Evolutionary conservation across 768 basidiomycete species (phyloP), one percentile per base, ranked within the genome.

Genomic region (Collybiopsis confluens): DNA sequence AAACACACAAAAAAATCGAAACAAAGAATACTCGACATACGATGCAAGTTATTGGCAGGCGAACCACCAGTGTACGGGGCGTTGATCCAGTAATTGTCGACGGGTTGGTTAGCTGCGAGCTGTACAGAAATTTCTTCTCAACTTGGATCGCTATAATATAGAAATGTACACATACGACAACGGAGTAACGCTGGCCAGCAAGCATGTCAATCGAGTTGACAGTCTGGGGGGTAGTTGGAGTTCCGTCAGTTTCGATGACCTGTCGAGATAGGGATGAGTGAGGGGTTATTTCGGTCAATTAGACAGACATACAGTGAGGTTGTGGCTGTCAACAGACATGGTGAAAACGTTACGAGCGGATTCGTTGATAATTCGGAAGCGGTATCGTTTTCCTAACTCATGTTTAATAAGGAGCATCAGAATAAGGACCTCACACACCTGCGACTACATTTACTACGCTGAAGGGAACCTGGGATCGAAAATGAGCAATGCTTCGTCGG

Each of bases 61-160:
- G 61, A 58, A 21, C 70, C 69, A 45, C 67, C 66, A 13, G 60
- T 60, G 65, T 67, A 71, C n/a, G 61, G 45, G 30, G 64, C 70
- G 46, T 69, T 72, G 58, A 78, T 64, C 68, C 77, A 78, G 60
- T 79, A 80, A 61, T 79, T 80, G 3, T 56, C 72, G 0, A 78
- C 64, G 0, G 71, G 62, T 55, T 78, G 73, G 59, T 77, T 68
- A 24, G 79, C 76, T 5, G 61, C 56, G 20, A 72, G 57, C 45
- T 46, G 21, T 15, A 4, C 16, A 23, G 18, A 33, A 30, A 11
- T 9, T 15, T 30, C 20, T 23, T 15, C 5, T 45, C 13, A 33
- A 13, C 18, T 27, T 11, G 10, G n/a, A 0, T 3, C 16, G 13
- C 15, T 20, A 18, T 18, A 16, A 28, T 13, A 2, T 4, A 20